Evolutionary conservation across 148 eudicot genomes (phyloP), one percentile per base, ranked within the genome.

Genomic region (Chenopodium album): DNA sequence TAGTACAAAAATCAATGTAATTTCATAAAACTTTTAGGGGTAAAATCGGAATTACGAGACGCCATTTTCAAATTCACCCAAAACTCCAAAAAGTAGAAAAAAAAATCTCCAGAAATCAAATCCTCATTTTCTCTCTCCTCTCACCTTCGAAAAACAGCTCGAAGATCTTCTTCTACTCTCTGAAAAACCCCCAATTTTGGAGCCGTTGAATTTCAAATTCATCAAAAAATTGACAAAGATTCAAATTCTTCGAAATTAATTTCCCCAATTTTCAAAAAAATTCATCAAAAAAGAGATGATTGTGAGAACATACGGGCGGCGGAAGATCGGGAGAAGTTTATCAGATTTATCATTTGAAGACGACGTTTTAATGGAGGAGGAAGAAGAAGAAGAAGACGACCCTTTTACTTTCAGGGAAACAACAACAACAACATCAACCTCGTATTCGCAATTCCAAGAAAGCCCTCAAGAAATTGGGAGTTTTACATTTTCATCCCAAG

Each of bases 221-320:
- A 12, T 50, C 48, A 68, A 31, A 28, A 34, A 37, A 6, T 37
- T 37, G 44, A 37, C 7, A 37, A 71, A 31, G 3, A 31, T 52
- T 70, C 77, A 4, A 34, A 10, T 81, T 54, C 23, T 70, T 1
- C 7, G 7, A 31, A 70, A 32, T 41, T 6, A 41, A 5, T 41
- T 41, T 41, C 44, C 44, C 44, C 44, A 41, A 41, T 41, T 41
- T 41, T 41, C 0, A 5, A 6, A 41, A 5, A 31, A 78, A 41
- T 6, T 41, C 44, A 41, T 0, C 44, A 19, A 13, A 71, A 41
- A 67, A 10, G 14, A 9, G 34, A 94, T 94, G 98, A 93, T 94
- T 23, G 91, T 90, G 59, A 87, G 97, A 72, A 93, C 90, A 17
- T 94, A 93, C 87, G 94, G 94, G 19, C 92, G 98, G 1, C 91